Base-by-base conservation (phyloP, 805 yeast genomes). In the Yamadazyma scolyti region DNA sequence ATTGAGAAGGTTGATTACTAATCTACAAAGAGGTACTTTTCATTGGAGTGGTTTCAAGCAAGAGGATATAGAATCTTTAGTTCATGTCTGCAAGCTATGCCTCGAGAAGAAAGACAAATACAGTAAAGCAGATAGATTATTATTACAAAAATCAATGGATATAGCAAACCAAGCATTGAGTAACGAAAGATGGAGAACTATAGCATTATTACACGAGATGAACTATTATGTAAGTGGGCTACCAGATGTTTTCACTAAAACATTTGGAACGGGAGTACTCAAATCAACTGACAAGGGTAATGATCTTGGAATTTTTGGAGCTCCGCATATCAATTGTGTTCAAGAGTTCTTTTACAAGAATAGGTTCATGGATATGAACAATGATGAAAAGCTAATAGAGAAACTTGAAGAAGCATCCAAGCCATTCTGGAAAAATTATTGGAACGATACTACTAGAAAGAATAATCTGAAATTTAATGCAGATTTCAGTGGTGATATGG, bases 41-140 rank as follows among this genome's bases (percentile, higher is more conserved):
- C 77, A 77, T 44, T 81, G 89, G 89, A 77, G 85, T 1, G 88
- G 87, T 0, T 81, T 81, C 47, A 65, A 79, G 9, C 64, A 67
- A 16, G 65, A 62, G 24, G 87, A 81, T 52, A 61, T 81, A 17
- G 73, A 73, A 28, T 60, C 69, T 14, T 59, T 81, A 51, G 48
- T 73, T 2, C 54, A 58, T 14, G 69, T 80, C 17, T 70, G 81
- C 29, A 54, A 61, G 10, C 52, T 55, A 14, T 68, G 77, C 5
- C 37, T 76, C 20, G 60, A 67, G 11, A 68, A 67, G 36, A 43
- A 45, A 19, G 43, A 48, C 9, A 46, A 50, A 20, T 73, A 71
- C 42, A 40, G 52, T 4, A 34, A 30, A 0, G 36, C 39, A 1
- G 87, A 81, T 48, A 34, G 48, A 1, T 21, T 36, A 1, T 45